Evolutionary conservation across 257 asterid genomes (phyloP).

Genomic region (Petrea volubilis): DNA sequence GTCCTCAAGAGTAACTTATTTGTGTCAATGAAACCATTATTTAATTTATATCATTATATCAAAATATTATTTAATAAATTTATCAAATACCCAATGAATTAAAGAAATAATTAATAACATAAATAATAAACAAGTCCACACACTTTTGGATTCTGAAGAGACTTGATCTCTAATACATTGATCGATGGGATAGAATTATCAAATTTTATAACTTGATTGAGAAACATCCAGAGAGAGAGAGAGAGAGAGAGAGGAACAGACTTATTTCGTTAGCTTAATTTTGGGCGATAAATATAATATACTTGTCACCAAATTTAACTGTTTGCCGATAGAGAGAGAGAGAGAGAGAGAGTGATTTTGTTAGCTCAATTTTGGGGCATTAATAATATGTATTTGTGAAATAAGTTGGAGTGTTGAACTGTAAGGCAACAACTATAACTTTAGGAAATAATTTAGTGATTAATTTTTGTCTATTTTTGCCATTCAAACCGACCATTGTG

Average conservation of each 20-base stretch:
- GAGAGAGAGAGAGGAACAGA: too few species aligned
- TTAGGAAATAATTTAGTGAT: neutral
- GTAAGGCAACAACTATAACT: neutral
- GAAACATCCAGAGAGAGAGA: too few species aligned
- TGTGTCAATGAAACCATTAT: too few species aligned
- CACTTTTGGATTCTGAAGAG: too few species aligned
- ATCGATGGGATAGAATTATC: too few species aligned
- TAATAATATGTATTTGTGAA: neutral
- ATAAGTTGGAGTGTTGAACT: neutral
- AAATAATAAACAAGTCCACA: too few species aligned
- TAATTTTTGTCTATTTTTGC: neutral
- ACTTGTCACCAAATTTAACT: too few species aligned
- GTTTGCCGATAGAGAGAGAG: too few species aligned
- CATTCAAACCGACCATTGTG: constrained; percentile 25
- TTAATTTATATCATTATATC: neutral
- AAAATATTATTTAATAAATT: neutral
- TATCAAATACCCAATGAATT: too few species aligned
- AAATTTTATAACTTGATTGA: too few species aligned
- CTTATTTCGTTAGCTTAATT: neutral
- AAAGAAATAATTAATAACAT: too few species aligned
- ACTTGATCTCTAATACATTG: too few species aligned
- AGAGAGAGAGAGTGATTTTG: neutral
- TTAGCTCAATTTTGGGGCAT: neutral
- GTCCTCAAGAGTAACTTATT: neutral
- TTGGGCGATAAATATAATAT: neutral